Evolutionary conservation across 2,329 filamentous ascomycete species (phyloP).

Genomic region (Phaeosphaeriaceae sp.): DNA sequence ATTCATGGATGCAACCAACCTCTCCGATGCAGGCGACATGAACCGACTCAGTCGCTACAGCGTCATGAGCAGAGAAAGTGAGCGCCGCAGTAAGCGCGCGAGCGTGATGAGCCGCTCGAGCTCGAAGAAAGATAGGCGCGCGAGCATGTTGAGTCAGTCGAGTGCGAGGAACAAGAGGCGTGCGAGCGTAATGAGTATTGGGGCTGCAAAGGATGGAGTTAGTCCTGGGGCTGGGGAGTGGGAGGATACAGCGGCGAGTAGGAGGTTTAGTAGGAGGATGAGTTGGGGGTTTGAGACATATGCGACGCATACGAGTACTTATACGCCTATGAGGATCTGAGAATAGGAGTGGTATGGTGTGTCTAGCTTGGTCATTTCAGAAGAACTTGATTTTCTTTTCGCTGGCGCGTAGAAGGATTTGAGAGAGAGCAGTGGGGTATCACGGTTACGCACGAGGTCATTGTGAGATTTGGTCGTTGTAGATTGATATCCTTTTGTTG

Average conservation of each 20-base stretch:
- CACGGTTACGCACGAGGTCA: no score
- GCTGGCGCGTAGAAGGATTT: no score
- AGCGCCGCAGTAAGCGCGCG: background rate
- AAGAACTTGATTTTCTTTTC: no score
- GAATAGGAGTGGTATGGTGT: no score
- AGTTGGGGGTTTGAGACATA: conserved; percentile 5
- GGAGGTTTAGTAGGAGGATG: conserved; percentile 5
- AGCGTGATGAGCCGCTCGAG: background rate
- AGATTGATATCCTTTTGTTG: no score
- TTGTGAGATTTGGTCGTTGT: no score
- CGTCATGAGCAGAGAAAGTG: background rate
- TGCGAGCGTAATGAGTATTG: background rate
- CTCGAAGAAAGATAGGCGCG: background rate
- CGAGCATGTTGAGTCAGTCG: background rate
- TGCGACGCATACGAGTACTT: conserved; percentile 4
- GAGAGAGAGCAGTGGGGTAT: no score
- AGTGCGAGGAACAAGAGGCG: conserved; percentile 1
- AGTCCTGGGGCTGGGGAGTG: background rate
- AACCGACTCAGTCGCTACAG: conserved; percentile 9
- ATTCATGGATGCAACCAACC: background rate
- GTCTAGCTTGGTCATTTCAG: background rate
- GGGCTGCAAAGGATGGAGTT: background rate
- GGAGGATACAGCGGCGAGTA: conserved; percentile 2
- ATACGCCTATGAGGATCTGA: conserved; percentile 3
- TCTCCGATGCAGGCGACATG: background rate